phyloP scores from a whole-genome alignment of 1,284 basidiomycete genomes.

The Ceratorhiza oryzae-sativae region DNA sequence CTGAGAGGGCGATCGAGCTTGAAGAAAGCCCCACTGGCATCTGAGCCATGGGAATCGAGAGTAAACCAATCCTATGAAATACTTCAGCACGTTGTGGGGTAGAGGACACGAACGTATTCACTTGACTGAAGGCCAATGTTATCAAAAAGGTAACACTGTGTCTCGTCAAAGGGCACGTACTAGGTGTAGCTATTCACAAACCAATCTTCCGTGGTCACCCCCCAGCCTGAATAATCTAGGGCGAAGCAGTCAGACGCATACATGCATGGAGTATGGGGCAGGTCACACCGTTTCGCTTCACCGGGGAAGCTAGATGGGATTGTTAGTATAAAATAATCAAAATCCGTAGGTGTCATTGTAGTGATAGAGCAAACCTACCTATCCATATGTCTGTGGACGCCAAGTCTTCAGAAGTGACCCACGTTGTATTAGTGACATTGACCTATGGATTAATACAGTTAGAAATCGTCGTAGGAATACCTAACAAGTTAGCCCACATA shows the following conservation, averaged over 20 bases:
- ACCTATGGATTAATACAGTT: not conserved
- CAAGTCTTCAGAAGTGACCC: constrained; percentile 21
- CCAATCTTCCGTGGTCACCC: constrained; percentile 28
- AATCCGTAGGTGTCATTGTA: not conserved
- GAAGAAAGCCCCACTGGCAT: constrained; percentile 16
- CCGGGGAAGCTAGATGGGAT: constrained; percentile 10
- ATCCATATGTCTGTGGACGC: constrained; percentile 30
- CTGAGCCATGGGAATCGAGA: constrained; percentile 12
- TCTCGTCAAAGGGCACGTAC: constrained; percentile 5
- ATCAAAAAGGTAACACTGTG: not conserved
- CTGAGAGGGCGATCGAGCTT: constrained; percentile 37
- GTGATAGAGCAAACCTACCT: not conserved
- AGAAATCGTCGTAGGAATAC: not conserved
- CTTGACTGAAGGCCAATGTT: not conserved
- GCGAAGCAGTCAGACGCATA: too few species aligned
- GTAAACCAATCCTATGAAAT: constrained; percentile 37
- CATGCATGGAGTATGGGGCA: too few species aligned
- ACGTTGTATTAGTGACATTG: constrained; percentile 32
- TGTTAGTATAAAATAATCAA: not conserved
- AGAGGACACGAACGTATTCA: not conserved
- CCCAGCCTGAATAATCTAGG: constrained; percentile 38
- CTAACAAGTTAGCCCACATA: not conserved
- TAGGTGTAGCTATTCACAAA: constrained; percentile 38
- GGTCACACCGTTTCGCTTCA: constrained; percentile 23
- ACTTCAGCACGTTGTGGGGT: not conserved